Evolutionary conservation across 2,329 filamentous ascomycete genomes (phyloP).

Genomic region (Aciculosporium take): DNA sequence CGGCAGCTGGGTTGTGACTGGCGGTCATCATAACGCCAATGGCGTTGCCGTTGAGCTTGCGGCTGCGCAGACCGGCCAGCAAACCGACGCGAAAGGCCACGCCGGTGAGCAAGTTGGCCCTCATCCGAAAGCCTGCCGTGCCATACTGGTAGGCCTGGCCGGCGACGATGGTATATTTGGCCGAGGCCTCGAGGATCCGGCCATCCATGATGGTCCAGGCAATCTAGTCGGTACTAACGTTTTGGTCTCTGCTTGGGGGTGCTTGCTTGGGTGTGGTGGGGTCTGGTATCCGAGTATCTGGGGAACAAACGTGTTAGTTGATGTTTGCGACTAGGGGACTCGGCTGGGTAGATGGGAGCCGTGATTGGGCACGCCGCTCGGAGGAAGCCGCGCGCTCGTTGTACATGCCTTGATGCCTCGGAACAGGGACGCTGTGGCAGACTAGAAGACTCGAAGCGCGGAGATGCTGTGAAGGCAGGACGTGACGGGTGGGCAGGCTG

Average conservation of each 20-base stretch:
- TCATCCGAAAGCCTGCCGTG: slow-evolving; percentile 56
- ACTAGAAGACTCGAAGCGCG: too few species aligned
- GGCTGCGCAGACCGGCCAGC: slow-evolving; percentile 74
- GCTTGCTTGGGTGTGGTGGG: slow-evolving; percentile 1
- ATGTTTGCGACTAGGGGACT: too few species aligned
- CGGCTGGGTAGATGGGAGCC: neutral
- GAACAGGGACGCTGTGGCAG: too few species aligned
- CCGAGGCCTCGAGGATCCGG: slow-evolving; percentile 44
- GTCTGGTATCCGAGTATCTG: too few species aligned
- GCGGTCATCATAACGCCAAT: slow-evolving; percentile 96
- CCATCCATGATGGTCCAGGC: slow-evolving; percentile 37
- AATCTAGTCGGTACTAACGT: slow-evolving; percentile 3
- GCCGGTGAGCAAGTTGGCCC: slow-evolving; percentile 69
- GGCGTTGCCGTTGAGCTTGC: slow-evolving; percentile 76
- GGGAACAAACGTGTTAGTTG: neutral
- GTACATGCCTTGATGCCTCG: too few species aligned
- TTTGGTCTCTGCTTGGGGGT: neutral
- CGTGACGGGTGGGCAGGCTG: too few species aligned
- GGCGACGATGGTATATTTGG: slow-evolving; percentile 44
- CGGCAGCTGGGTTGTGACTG: slow-evolving; percentile 77
- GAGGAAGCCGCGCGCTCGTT: neutral
- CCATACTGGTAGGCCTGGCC: slow-evolving; percentile 49
- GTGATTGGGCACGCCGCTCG: neutral
- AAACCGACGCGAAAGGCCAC: slow-evolving; percentile 88
- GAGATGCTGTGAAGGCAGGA: too few species aligned